Base-by-base conservation (phyloP, 2,329 filamentous ascomycete species). In the Xylaria sp. region DNA sequence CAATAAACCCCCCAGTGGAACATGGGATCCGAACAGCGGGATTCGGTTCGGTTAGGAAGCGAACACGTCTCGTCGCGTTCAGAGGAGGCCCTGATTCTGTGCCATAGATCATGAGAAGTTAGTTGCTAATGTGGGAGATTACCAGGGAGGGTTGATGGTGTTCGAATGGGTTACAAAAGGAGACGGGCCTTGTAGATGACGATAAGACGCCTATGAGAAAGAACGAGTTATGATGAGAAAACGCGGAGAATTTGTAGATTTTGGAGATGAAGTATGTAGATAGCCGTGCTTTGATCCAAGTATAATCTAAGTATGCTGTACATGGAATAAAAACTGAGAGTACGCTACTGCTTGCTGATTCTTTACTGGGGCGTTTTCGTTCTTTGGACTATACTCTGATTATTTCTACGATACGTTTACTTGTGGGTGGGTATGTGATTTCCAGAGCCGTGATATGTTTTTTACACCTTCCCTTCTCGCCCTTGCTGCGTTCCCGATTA, bases 11-110 rank as follows among this genome's bases (percentile, higher is more conserved):
- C 64, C 72, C 2, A 75, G 75, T 21, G 83, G 85, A 42, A 85
- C 83, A 0, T 91, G 89, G 89, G 88, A 90, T 72, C 86, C 88
- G 1, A 84, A 78, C 51, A 81, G 83, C 47, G 88, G 88, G 2
- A 85, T 91, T 71, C 83, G 77, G 36, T 78, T 78, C 63, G 76
- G 77, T 30, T 78, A 77, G 75, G 64, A 71, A 47, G 59, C 73
- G 68, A 84, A 73, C 87, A 86, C 71, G 54, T 74, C 73, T 47
- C 64, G 67, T 47, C 67, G 59, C 34, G 64, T 48, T 47, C 19
- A 21, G 58, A 68, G 48, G 57, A 6, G 42, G n/a, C 17, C 42
- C 6, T 47, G n/a, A 47, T 47, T 17, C n/a, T 45, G 17, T 17
- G 17, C 5, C n/a, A n/a, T 19, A 9, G 42, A 47, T 3, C 30